Evolutionary conservation across 1,284 basidiomycete species (phyloP), one percentile per base, ranked within the genome.

Genomic region (Grifola frondosa): DNA sequence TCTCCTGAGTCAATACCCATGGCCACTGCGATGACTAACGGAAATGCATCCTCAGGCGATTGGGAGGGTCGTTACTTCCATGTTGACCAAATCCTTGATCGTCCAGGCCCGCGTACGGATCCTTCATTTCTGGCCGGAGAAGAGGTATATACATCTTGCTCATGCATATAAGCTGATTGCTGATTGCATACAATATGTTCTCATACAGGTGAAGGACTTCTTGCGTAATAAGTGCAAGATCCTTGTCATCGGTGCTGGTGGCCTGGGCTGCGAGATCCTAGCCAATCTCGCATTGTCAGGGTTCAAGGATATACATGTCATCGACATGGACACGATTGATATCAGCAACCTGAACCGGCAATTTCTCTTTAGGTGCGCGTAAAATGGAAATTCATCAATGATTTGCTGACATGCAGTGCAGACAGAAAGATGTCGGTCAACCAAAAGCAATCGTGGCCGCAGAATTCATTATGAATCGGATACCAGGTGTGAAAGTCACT

Each of bases 281-380:
- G 88, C 92, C 50, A 95, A 97, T 67, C 79, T 97, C 37, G 93
- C 94, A 19, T 69, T 97, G 52, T 87, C 91, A 40, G 97, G 97
- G 16, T 99, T 99, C 80, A 89, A 88, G 63, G 88, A 99, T 61
- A 97, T 99, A 50, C 92, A 99, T 72, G 94, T 99, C 54, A 99
- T 99, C 63, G 97, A 99, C 73, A 99, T 99, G 96, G 97, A 99
- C 73, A 98, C 96, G 5, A 99, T 99, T 64, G 97, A 99, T 66
- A 91, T 99, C 58, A 97, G 93, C 59, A 99, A 99, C 62, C 76
- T 99, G 55, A 99, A 99, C 68, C 81, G 97, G 33, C 97, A 99
- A 67, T 99, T 99, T 66, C 74, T 99, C 32, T 99, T 99, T 73
- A 80, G 96, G 94, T 92, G 54, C 41, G 75, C 58, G 15, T 13